A percentile compares a stretch with the other conserved stretches of the same genome.
Conservation (phyloP, 2,329 filamentous ascomycete species). For the Alternaria alternata region DNA sequence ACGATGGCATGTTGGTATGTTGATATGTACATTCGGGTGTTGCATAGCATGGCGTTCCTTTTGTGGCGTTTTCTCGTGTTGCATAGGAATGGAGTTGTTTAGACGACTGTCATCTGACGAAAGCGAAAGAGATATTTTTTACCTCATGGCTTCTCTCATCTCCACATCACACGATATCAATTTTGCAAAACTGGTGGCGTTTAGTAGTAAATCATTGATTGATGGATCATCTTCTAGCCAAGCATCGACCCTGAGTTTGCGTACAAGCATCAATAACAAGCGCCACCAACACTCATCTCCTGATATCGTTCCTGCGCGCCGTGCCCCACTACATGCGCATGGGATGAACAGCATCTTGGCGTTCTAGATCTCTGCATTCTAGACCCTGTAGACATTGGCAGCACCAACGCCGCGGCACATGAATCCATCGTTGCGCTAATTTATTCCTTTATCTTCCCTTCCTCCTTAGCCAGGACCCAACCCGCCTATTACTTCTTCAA, state of each 20-base stretch:
- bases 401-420: background rate
- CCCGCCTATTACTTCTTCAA: background rate
- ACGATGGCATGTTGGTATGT: slow-evolving; percentile 24
- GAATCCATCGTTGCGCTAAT: background rate
- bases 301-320: background rate
- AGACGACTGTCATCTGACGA: background rate
- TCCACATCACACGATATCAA: background rate
- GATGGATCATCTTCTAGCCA: background rate
- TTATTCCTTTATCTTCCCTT: background rate
- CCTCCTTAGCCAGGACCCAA: no score
- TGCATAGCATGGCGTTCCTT: slow-evolving; percentile 19
- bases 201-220: background rate
- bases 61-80: slow-evolving; percentile 10
- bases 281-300: background rate
- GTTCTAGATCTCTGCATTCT: background rate
- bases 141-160: background rate
- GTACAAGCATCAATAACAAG: background rate
- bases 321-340: background rate
- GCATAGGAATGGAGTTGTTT: slow-evolving; percentile 19
- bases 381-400: background rate
- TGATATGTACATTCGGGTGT: slow-evolving; percentile 19
- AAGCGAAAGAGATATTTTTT: background rate
- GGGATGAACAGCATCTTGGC: background rate
- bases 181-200: background rate
- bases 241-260: background rate